phyloP scores from a whole-genome alignment of 176 grass and related monocot genomes.

The Carex parvula region DNA sequence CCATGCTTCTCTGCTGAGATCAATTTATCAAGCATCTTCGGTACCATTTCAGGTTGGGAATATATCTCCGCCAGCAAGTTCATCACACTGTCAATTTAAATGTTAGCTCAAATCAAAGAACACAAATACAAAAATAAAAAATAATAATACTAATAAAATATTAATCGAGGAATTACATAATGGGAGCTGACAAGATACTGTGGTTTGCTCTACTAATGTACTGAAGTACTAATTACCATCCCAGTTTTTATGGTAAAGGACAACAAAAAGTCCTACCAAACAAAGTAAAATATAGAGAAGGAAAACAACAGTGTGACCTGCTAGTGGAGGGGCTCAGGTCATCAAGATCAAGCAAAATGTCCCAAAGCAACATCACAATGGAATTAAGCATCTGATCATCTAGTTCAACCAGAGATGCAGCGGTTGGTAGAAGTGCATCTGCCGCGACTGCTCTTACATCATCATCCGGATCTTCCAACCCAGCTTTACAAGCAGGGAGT shows the following conservation, averaged over 20 bases:
- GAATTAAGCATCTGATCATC: slow-evolving; percentile 77
- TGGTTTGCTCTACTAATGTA: background rate
- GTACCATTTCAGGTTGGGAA: slow-evolving; percentile 91
- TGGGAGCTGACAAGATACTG: background rate
- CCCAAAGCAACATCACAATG: slow-evolving; percentile 97
- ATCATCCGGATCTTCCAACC: slow-evolving; percentile 93
- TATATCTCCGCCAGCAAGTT: slow-evolving; percentile 99
- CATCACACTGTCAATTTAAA: slow-evolving; percentile 75
- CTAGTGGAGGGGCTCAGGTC: slow-evolving; percentile 97
- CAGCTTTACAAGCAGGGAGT: slow-evolving; percentile 91
- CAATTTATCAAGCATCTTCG: slow-evolving; percentile 74
- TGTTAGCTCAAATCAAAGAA: slow-evolving; percentile 21
- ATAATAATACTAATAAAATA: background rate
- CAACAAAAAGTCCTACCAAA: background rate
- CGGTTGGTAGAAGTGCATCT: slow-evolving; percentile 90
- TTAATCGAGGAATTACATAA: background rate
- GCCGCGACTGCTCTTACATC: slow-evolving; percentile 98
- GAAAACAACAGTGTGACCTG: slow-evolving; percentile 44
- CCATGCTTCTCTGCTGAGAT: slow-evolving; percentile 46
- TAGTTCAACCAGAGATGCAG: slow-evolving; percentile 72
- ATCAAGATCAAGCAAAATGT: slow-evolving; percentile 98
- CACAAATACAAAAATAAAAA: background rate
- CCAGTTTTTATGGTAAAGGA: slow-evolving; percentile 3
- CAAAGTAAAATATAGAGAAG: background rate
- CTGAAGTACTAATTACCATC: background rate